These are phyloP conservation scores for Pseudocercospora crystallina DNA, from an alignment of 2,329 filamentous ascomycete genomes.

Conservation along the genomic window DNA sequence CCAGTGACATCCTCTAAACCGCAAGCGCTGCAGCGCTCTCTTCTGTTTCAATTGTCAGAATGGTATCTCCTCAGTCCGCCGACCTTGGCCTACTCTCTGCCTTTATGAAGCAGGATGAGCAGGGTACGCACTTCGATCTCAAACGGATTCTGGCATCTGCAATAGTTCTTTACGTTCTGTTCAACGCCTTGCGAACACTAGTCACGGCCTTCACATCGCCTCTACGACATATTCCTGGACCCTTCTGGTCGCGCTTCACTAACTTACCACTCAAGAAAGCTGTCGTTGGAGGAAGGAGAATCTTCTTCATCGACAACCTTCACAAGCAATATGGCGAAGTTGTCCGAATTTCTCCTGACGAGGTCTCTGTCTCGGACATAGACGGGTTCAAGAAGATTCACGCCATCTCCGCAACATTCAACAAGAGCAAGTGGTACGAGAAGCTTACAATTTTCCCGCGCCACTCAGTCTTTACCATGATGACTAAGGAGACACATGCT, in stretches of 20 bases:
- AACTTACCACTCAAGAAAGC: constrained; percentile 35
- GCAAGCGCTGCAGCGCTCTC: too few relatives aligned
- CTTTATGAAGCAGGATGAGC: too few relatives aligned
- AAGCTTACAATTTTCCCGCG: constrained; percentile 17
- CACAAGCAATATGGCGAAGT: constrained; percentile 33
- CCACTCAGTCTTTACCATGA: constrained; percentile 39
- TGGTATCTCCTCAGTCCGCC: too few relatives aligned
- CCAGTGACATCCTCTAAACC: too few relatives aligned
- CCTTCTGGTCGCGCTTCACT: constrained; percentile 26
- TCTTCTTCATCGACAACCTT: constrained; percentile 38
- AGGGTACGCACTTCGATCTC: too few relatives aligned
- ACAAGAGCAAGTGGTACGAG: constrained; percentile 27
- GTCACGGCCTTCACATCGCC: constrained; percentile 13
- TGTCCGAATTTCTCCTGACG: constrained; percentile 31
- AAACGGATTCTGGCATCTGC: too few relatives aligned
- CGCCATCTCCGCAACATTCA: constrained; percentile 26
- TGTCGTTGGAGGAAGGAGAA: constrained; percentile 26
- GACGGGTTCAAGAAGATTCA: constrained; percentile 32
- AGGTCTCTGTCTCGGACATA: constrained; percentile 23
- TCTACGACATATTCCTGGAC: constrained; percentile 29
- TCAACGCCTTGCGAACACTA: too few relatives aligned
- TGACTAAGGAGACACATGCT: constrained; percentile 36
- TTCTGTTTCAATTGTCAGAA: too few relatives aligned
- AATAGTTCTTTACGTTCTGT: too few relatives aligned
- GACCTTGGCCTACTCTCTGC: too few relatives aligned